These are phyloP conservation scores for Gossypium trilobum DNA, from an alignment of 441 rosid species.

Conservation along the genomic window DNA sequence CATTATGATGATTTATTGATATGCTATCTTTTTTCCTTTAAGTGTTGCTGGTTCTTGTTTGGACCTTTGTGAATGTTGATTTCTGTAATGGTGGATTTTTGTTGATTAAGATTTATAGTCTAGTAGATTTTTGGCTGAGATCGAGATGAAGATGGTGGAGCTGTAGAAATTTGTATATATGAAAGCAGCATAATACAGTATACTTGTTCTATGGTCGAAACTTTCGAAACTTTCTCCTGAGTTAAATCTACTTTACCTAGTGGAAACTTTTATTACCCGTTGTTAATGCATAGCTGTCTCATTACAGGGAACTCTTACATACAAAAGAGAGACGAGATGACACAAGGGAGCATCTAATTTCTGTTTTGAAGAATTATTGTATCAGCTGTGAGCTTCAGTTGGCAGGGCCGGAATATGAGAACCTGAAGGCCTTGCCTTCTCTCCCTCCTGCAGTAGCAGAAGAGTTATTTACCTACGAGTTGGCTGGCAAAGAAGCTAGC, in stretches of 20 bases:
- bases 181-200: not conserved
- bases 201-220: not conserved
- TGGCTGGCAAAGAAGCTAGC: constrained; percentile 15
- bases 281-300: not conserved
- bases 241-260: not conserved
- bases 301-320: constrained; percentile 43
- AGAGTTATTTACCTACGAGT: constrained; percentile 32
- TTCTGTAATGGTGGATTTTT: not conserved
- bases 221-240: not conserved
- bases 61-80: not conserved
- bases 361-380: constrained; percentile 35
- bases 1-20: not conserved
- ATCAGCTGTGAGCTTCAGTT: constrained; percentile 46
- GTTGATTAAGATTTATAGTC: not conserved
- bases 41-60: not conserved
- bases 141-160: not conserved
- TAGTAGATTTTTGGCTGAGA: not conserved
- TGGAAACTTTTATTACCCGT: not conserved
- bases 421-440: constrained; percentile 33
- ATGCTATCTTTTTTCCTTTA: not conserved
- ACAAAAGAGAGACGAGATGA: constrained; percentile 40
- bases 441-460: constrained; percentile 37
- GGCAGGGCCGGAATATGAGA: constrained; percentile 43
- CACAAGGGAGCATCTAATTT: constrained; percentile 31
- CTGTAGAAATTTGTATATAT: not conserved